Conservation (phyloP, 140 eudicot genomes). For the Oenanthe javanica region DNA sequence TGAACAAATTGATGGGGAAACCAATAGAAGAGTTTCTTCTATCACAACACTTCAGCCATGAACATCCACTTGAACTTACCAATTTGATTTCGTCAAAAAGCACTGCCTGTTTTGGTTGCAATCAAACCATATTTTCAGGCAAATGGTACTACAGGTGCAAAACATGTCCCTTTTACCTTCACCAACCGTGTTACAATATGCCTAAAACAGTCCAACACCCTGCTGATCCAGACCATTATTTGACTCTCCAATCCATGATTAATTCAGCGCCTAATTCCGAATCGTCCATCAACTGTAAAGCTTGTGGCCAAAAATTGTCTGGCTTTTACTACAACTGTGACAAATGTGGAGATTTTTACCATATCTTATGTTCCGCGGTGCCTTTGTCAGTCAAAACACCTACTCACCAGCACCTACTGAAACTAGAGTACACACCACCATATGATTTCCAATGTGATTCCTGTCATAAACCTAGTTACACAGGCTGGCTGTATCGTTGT, state of each 20-base stretch:
- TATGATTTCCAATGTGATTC: conserved; percentile 56
- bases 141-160: conserved; percentile 32
- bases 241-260: conserved; percentile 40
- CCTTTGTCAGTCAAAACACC: conserved; percentile 53
- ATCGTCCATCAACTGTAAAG: conserved; percentile 29
- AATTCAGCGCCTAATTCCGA: conserved; percentile 1
- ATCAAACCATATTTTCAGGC: conserved; percentile 17
- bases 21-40: conserved; percentile 13
- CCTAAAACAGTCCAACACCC: conserved; percentile 49
- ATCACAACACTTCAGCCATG: conserved; percentile 39
- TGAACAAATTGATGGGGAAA: conserved; percentile 12
- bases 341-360: conserved; percentile 39
- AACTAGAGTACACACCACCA: conserved; percentile 36
- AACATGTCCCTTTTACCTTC: conserved; percentile 47
- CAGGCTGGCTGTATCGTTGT: conserved; percentile 66
- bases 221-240: conserved; percentile 37
- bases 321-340: conserved; percentile 46
- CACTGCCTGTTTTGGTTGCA: conserved; percentile 33
- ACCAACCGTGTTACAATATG: conserved; percentile 55
- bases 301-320: conserved; percentile 29
- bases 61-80: conserved; percentile 33
- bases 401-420: conserved; percentile 42
- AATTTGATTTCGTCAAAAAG: conserved; percentile 4
- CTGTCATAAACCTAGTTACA: conserved; percentile 40
- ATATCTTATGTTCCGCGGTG: conserved; percentile 43